Conservation (phyloP, 768 basidiomycete genomes). For the Glaciozyma martinii region DNA sequence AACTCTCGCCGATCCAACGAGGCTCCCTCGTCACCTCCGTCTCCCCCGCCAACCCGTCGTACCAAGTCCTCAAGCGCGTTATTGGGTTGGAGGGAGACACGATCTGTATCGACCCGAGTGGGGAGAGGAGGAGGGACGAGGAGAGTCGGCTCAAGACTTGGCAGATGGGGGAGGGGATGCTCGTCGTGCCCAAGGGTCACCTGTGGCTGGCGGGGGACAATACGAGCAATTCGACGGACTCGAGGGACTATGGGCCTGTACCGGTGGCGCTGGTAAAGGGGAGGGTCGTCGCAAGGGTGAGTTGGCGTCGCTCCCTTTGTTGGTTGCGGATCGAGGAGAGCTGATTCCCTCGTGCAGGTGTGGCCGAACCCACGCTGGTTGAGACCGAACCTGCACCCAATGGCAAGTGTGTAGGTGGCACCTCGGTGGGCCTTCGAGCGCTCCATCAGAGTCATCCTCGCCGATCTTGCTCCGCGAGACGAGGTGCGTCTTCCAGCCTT, state of each 20-base stretch:
- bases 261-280: constrained; percentile 68
- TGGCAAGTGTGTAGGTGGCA: not conserved
- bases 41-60: constrained; percentile 18
- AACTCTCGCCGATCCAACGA: constrained; percentile 14
- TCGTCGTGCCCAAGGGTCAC: constrained; percentile 72
- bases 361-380: constrained; percentile 16
- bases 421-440: too few species aligned
- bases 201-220: constrained; percentile 92
- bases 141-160: constrained; percentile 13
- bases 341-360: too few species aligned
- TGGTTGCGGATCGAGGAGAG: too few species aligned
- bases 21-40: constrained; percentile 29
- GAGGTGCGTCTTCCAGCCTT: too few species aligned
- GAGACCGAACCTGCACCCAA: not conserved
- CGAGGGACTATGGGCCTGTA: constrained; percentile 85
- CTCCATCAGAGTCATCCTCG: too few species aligned
- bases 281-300: constrained; percentile 43
- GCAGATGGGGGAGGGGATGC: constrained; percentile 45
- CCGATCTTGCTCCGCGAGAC: too few species aligned
- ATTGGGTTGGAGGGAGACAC: constrained; percentile 83
- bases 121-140: constrained; percentile 30
- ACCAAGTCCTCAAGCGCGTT: constrained; percentile 56
- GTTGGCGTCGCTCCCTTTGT: too few species aligned
- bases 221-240: constrained; percentile 69
- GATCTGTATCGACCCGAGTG: constrained; percentile 72